Evolutionary conservation across 1,284 basidiomycete species (phyloP).

Genomic region (Xerocomus cyaneibrunnescens): DNA sequence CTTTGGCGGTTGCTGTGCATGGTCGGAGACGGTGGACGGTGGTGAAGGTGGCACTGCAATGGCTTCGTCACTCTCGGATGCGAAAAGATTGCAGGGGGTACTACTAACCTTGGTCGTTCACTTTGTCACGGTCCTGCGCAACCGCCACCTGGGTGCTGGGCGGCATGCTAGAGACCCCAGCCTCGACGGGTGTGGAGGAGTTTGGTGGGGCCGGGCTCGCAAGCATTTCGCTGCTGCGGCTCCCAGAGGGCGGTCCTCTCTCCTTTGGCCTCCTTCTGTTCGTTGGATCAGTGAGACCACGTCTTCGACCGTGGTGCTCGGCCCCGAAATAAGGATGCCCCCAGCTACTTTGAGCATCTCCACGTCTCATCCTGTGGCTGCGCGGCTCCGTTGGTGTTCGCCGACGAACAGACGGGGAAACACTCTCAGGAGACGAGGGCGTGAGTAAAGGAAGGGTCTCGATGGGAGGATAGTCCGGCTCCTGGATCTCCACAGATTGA

Average conservation of each 20-base stretch:
- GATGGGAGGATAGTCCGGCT: slow-evolving; percentile 19
- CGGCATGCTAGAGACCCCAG: neutral
- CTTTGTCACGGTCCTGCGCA: neutral
- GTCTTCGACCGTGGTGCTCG: slow-evolving; percentile 5
- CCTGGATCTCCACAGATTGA: neutral
- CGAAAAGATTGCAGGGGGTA: neutral
- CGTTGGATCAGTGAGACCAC: neutral
- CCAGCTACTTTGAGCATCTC: neutral
- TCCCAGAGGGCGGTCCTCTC: neutral
- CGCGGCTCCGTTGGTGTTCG: slow-evolving; percentile 12
- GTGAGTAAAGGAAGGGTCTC: slow-evolving; percentile 16
- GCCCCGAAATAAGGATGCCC: neutral
- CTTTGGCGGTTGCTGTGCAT: neutral
- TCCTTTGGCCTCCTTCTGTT: slow-evolving; percentile 7
- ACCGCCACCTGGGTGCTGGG: neutral
- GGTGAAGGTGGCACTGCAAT: slow-evolving; percentile 4
- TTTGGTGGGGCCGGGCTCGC: neutral
- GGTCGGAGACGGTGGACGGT: neutral
- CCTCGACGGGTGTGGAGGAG: neutral
- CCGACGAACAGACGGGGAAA: slow-evolving; percentile 1
- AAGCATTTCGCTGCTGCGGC: neutral
- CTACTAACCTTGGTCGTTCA: neutral
- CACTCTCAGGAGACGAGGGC: slow-evolving; percentile 12
- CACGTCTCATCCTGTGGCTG: slow-evolving; percentile 4
- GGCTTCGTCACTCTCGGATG: neutral